Evolutionary conservation across 768 basidiomycete genomes (phyloP).

Genomic region (Pisolithus tinctorius): DNA sequence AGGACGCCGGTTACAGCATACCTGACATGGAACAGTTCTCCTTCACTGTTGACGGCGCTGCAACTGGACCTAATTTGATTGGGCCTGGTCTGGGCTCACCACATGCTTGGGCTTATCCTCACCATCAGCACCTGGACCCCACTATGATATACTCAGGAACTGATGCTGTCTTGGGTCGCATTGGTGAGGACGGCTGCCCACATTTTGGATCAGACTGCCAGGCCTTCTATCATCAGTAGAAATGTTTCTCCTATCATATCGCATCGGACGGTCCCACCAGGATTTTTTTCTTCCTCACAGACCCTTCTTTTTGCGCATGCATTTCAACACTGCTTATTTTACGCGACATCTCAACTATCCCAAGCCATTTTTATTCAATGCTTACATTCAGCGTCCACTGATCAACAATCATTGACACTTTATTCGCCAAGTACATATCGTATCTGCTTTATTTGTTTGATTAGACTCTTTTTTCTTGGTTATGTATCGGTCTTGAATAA

Average conservation of each 20-base stretch:
- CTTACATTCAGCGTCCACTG: background rate
- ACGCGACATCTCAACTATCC: background rate
- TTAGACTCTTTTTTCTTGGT: background rate
- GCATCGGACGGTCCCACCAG: background rate
- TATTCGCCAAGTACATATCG: background rate
- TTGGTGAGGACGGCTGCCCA: constrained; percentile 32
- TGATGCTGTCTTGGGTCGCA: constrained; percentile 24
- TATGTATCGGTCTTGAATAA: background rate
- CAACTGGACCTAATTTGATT: constrained; percentile 10
- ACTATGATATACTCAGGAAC: constrained; percentile 27
- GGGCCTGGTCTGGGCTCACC: constrained; percentile 6
- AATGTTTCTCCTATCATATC: background rate
- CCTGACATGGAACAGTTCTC: constrained; percentile 47
- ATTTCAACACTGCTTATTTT: background rate
- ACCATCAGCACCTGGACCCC: constrained; percentile 17
- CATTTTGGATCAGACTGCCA: constrained; percentile 42
- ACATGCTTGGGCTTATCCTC: constrained; percentile 23
- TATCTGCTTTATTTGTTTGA: background rate
- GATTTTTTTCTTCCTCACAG: background rate
- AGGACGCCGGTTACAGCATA: constrained; percentile 37
- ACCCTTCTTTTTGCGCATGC: background rate
- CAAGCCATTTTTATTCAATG: background rate
- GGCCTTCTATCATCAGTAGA: constrained; percentile 23
- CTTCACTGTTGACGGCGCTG: constrained; percentile 29
- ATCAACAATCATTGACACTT: background rate